Conservation (phyloP, 2,329 filamentous ascomycete genomes). For the Botrytis deweyae region DNA sequence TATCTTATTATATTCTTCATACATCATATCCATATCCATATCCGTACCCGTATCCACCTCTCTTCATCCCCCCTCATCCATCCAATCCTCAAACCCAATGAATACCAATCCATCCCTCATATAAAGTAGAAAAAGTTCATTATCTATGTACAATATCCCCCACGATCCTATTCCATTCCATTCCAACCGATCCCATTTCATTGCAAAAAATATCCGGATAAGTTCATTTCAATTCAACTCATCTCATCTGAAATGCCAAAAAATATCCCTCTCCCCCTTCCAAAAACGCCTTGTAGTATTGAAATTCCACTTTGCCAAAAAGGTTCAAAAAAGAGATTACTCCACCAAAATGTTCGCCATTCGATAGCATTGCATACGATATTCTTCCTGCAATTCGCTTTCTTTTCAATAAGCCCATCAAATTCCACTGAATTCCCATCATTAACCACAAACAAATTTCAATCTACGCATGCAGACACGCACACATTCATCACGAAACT, state of each 20-base stretch:
- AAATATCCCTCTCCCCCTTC: not conserved
- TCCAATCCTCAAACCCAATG: not conserved
- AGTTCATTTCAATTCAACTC: not conserved
- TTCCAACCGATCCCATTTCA: not conserved
- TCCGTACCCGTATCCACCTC: not conserved
- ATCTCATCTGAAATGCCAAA: not conserved
- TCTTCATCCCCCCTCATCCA: not conserved
- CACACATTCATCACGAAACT: conserved; percentile 23
- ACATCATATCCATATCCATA: not conserved
- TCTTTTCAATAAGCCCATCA: not conserved
- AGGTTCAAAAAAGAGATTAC: not conserved
- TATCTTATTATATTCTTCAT: not conserved
- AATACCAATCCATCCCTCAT: not conserved
- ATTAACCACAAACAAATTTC: not conserved
- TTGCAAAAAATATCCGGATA: not conserved
- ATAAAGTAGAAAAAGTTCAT: not conserved
- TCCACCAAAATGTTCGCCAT: conserved; percentile 1
- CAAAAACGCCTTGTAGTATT: not conserved
- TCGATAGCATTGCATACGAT: not conserved
- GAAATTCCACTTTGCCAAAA: conserved; percentile 1
- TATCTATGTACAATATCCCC: not conserved
- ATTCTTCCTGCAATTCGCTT: not conserved
- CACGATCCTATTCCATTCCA: not conserved
- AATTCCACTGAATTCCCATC: not conserved
- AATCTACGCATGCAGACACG: not conserved